Conservation (phyloP, 257 asterid species). For the Nicotiana tomentosiformis region DNA sequence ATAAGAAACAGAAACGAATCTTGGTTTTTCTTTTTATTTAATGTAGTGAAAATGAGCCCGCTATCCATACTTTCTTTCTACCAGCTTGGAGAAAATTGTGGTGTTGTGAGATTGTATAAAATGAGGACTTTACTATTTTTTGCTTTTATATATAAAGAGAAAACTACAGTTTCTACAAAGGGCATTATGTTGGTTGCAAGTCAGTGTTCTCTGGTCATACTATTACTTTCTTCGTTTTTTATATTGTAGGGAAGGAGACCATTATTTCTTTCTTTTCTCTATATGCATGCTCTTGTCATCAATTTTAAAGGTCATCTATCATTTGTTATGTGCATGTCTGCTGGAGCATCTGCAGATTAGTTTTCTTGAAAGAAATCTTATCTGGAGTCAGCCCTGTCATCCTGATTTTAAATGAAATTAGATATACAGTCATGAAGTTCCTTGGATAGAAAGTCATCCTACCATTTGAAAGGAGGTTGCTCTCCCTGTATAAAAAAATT, state of each 20-base stretch:
- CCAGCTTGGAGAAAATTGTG: not conserved
- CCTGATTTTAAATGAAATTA: not conserved
- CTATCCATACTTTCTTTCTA: not conserved
- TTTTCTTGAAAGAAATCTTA: not conserved
- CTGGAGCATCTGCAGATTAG: conserved; percentile 2
- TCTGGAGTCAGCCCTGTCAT: not conserved
- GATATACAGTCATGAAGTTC: not conserved
- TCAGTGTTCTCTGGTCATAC: not conserved
- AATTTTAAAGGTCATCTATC: not conserved
- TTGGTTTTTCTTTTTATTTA: not conserved
- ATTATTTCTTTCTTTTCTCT: not conserved
- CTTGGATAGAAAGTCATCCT: not conserved
- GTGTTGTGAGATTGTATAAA: not conserved
- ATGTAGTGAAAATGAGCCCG: not conserved
- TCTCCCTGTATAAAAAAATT: not conserved
- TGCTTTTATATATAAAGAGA: not conserved
- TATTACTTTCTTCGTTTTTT: not conserved
- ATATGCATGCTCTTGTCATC: not conserved
- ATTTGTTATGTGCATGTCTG: not conserved
- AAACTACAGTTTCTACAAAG: not conserved
- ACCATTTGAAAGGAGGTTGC: not conserved
- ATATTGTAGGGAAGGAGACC: not conserved
- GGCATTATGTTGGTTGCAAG: not conserved
- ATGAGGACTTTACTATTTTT: not conserved
- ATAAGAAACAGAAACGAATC: conserved; percentile 2